phyloP scores from a whole-genome alignment of 2,329 filamentous ascomycete genomes.

The Sarocladiaceae sp. region DNA sequence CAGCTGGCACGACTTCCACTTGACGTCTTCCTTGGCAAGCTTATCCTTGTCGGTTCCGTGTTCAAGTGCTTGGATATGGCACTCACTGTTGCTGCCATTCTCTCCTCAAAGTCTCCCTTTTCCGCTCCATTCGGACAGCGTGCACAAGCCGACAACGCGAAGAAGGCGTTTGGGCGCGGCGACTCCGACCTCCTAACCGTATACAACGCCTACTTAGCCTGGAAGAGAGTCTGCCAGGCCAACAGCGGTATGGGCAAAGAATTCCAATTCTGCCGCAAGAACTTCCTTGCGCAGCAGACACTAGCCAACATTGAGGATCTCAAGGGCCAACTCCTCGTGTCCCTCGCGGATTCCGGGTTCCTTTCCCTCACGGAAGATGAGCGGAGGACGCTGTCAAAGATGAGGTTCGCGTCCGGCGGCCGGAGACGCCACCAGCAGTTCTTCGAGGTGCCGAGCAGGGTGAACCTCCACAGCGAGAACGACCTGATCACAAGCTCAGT shows the following conservation, averaged over 20 bases:
- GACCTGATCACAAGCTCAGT: conserved; percentile 75
- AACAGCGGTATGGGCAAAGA: conserved; percentile 60
- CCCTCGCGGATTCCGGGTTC: conserved; percentile 80
- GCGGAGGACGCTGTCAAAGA: conserved; percentile 59
- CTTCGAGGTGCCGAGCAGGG: conserved; percentile 71
- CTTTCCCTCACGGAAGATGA: conserved; percentile 70
- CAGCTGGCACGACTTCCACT: conserved; percentile 85
- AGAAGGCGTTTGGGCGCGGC: conserved; percentile 71
- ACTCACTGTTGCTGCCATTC: conserved; percentile 83
- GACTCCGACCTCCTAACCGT: conserved; percentile 90
- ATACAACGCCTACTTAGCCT: conserved; percentile 88
- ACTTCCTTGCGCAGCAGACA: conserved; percentile 85
- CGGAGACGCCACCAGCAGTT: conserved; percentile 60
- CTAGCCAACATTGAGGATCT: conserved; percentile 90
- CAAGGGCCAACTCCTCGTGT: conserved; percentile 82
- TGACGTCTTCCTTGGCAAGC: conserved; percentile 90
- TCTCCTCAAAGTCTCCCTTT: conserved; percentile 94
- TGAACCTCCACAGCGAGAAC: conserved; percentile 71
- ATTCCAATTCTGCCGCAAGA: conserved; percentile 87
- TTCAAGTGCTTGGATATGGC: conserved; percentile 90
- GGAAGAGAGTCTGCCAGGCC: conserved; percentile 75
- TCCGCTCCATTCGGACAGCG: conserved; percentile 78
- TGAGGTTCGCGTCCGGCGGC: conserved; percentile 50
- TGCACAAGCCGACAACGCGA: conserved; percentile 72
- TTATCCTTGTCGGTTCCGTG: conserved; percentile 78